Evolutionary conservation across 2,329 filamentous ascomycete species (phyloP).

Genomic region (Thermothelomyces thermophilus): DNA sequence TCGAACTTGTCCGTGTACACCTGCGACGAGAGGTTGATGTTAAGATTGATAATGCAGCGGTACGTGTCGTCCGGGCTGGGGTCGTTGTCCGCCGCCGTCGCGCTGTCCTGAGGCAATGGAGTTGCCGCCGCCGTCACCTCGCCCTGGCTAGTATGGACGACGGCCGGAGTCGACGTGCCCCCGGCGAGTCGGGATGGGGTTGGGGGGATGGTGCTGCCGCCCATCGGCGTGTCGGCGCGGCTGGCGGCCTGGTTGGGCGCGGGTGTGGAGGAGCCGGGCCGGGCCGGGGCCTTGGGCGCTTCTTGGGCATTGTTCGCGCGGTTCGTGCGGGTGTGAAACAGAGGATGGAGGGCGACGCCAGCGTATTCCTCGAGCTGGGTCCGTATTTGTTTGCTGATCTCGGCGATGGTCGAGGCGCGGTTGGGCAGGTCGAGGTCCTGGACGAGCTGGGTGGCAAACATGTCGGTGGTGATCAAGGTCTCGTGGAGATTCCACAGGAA

Average conservation of each 20-base stretch:
- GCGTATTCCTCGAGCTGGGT: conserved; percentile 95
- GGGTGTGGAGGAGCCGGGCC: conserved; percentile 24
- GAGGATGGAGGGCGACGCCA: conserved; percentile 83
- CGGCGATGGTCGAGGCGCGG: conserved; percentile 58
- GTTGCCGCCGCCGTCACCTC: conserved; percentile 66
- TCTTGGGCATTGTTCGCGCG: conserved; percentile 29
- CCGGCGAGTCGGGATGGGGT: conserved; percentile 26
- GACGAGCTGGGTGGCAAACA: conserved; percentile 85
- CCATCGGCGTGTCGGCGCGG: conserved; percentile 52
- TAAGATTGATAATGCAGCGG: conserved; percentile 83
- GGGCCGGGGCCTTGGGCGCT: conserved; percentile 25
- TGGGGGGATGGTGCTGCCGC: conserved; percentile 48
- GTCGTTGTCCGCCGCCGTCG: conserved; percentile 48
- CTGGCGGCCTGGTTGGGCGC: conserved; percentile 30
- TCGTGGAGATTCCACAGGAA: conserved; percentile 98
- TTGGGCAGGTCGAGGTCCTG: conserved; percentile 90
- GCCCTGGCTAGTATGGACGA: conserved; percentile 20
- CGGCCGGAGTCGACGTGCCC: conserved; percentile 13
- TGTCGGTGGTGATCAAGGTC: conserved; percentile 85
- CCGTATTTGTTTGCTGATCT: conserved; percentile 90
- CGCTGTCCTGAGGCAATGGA: conserved; percentile 48
- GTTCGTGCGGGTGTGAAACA: conserved; percentile 63
- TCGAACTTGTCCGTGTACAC: conserved; percentile 97
- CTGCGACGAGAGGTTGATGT: conserved; percentile 83
- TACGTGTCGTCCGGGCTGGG: conserved; percentile 92